Base-by-base conservation (phyloP, 2,329 filamentous ascomycete species). In the Neofusicoccum kwambonambiense region DNA sequence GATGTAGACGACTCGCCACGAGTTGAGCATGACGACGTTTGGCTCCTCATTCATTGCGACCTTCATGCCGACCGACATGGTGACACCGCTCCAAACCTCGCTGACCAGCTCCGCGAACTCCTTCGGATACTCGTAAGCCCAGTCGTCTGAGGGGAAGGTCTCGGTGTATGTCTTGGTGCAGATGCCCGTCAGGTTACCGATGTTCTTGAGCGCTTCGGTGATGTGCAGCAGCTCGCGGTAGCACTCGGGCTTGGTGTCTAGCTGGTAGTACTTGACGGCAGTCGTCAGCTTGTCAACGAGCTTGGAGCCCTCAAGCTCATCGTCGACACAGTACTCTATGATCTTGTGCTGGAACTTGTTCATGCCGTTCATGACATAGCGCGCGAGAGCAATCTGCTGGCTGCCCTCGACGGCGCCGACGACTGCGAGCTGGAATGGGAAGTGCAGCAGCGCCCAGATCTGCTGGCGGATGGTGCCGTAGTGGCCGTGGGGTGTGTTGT, bases 321-420 rank as follows among this genome's bases (percentile, higher is more conserved):
- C 67, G 1, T 57, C 39, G 3, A 70, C 37, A 47, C 74, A 82
- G 51, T 78, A 76, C 64, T 77, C 75, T 37, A 74, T 65, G 31
- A 81, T 73, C 9, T 75, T 77, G 22, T 78, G 69, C 9, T 73
- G 71, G 49, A 80, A 71, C 64, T 82, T 79, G 22, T 69, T 70
- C 57, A 78, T 72, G 64, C 80, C 82, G 64, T 81, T 80, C 22
- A 82, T 72, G 6, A 81, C 80, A 51, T 78, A 78, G 39, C 78
- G 77, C 42, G 83, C 75, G 1, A 82, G 76, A 12, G 83, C 75
- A 54, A 89, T 83, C 68, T 89, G 86, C 6, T 86, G 86, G 44
- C 82, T 79, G 13, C 86, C 87, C 70, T 89, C 87, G 50, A 88
- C 83, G n/a, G 89, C 82, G 6, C 90, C 81, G 13, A 88, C 83